Percentiles rank a stretch among this genome's conserved stretches.
These are phyloP conservation scores for Epicoccum sorghinum DNA, from an alignment of 2,329 filamentous ascomycete genomes.

Conservation along the genomic window DNA sequence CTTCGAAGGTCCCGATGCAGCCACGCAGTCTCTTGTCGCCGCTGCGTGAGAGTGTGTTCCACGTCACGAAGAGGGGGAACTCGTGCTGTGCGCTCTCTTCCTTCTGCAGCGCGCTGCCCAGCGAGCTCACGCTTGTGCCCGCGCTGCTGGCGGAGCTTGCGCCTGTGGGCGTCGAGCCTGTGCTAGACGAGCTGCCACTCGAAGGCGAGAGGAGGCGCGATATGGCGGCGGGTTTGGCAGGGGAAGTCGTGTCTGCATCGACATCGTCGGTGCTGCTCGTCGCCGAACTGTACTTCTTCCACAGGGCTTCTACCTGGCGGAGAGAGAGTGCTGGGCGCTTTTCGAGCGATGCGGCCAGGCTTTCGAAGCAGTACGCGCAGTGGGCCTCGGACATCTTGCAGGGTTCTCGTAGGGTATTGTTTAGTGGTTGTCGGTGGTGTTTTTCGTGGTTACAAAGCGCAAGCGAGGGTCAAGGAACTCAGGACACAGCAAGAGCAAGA, in stretches of 20 bases:
- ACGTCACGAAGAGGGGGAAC: conserved; percentile 89
- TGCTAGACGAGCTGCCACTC: conserved; percentile 52
- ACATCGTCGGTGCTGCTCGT: conserved; percentile 20
- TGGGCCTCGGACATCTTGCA: conserved; percentile 77
- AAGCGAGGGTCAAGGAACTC: no score
- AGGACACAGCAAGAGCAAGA: no score
- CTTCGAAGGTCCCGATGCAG: conserved; percentile 94
- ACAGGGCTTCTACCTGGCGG: conserved; percentile 72
- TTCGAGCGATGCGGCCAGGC: conserved; percentile 76
- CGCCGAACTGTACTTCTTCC: conserved; percentile 58
- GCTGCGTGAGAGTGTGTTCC: conserved; percentile 74
- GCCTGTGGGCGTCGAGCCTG: conserved; percentile 55
- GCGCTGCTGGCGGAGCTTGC: conserved; percentile 53
- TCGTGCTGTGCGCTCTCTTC: conserved; percentile 32
- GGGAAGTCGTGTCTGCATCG: conserved; percentile 26
- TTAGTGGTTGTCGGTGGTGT: no score
- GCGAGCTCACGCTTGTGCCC: conserved; percentile 46
- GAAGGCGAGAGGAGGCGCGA: conserved; percentile 53
- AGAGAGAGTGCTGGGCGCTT: conserved; percentile 71
- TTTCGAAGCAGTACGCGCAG: conserved; percentile 93
- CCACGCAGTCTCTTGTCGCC: conserved; percentile 76
- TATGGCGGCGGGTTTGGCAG: conserved; percentile 50
- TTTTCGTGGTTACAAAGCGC: no score
- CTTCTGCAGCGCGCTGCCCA: conserved; percentile 38
- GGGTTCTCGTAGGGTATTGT: not conserved